phyloP scores from a whole-genome alignment of 139 green algal genomes.

The Closterium sp. region DNA sequence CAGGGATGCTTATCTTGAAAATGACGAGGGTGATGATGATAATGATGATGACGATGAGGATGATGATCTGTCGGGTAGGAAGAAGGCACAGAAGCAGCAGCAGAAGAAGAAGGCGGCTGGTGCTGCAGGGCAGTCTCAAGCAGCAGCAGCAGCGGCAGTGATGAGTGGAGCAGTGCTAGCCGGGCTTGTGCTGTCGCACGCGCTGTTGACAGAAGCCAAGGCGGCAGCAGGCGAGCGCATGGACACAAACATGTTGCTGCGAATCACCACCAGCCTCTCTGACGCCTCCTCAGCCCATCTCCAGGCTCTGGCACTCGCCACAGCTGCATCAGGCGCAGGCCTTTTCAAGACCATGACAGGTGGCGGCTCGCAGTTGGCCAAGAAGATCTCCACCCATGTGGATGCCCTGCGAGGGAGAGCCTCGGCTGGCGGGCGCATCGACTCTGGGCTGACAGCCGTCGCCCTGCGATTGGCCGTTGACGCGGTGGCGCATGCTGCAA shows the following conservation, averaged over 20 bases:
- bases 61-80: not conserved
- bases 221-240: not conserved
- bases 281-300: not conserved
- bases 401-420: not conserved
- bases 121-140: not conserved
- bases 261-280: not conserved
- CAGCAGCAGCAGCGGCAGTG: not conserved
- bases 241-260: not conserved
- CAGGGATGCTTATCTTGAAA: not conserved
- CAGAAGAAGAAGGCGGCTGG: not conserved
- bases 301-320: not conserved
- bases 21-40: not conserved
- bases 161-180: not conserved
- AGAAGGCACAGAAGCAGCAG: not conserved
- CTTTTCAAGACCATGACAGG: conserved; percentile 7
- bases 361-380: conserved; percentile 7
- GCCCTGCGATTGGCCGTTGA: not conserved
- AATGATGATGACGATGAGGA: not conserved
- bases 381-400: not conserved
- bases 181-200: not conserved
- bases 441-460: not conserved
- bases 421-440: not conserved
- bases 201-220: not conserved
- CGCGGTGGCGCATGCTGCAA: not conserved
- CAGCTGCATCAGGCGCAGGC: not conserved